A percentile compares a stretch with the other conserved stretches of the same genome.
These are phyloP conservation scores for Eucalyptus cladocalyx DNA, from an alignment of 345 rosid genomes.

Conservation along the genomic window DNA sequence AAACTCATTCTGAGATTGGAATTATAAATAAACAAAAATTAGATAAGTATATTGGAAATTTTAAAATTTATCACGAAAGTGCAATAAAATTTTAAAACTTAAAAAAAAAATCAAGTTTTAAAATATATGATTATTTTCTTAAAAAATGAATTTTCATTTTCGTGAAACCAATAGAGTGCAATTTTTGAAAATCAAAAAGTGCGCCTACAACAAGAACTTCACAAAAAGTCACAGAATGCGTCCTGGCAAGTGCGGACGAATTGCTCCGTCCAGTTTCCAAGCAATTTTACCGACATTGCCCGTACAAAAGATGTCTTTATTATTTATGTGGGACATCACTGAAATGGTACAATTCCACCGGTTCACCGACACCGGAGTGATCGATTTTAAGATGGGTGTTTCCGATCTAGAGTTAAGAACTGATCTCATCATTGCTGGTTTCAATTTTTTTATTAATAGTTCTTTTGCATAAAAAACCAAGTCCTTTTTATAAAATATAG, in stretches of 20 bases:
- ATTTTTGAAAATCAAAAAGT: no score
- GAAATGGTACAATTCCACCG: background rate
- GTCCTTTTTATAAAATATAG: background rate
- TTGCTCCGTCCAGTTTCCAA: background rate
- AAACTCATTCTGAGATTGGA: no score
- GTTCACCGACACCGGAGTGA: background rate
- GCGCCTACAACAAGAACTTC: background rate
- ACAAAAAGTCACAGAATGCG: background rate
- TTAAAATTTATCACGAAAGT: no score
- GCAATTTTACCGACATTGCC: background rate
- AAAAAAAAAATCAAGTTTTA: no score
- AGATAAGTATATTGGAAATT: no score
- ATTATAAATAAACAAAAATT: no score
- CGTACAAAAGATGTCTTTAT: background rate
- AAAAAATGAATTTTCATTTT: no score
- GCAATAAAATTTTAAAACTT: no score
- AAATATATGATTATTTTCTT: no score
- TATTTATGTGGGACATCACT: background rate
- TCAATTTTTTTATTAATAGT: background rate
- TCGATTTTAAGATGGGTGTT: accelerated
- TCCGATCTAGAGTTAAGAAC: accelerated
- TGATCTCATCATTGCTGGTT: background rate
- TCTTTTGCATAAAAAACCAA: background rate
- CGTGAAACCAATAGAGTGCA: no score
- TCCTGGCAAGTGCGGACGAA: background rate